Percentiles rank a stretch among this genome's conserved stretches.
Evolutionary conservation across 306 rosid species (phyloP).

Genomic region (Trifolium fragiferum): DNA sequence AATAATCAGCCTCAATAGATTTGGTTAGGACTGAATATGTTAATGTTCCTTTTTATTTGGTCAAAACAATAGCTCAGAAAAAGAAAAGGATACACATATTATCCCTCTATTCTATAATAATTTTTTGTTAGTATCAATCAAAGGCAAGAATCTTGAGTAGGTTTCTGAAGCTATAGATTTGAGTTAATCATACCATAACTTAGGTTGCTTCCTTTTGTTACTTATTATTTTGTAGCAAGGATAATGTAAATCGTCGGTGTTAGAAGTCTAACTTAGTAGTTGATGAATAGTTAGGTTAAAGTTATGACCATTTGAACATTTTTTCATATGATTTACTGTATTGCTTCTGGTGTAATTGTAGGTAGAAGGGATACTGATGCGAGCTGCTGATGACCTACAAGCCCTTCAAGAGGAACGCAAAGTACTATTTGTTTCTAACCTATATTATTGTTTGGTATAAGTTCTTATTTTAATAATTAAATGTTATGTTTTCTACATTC

Average conservation of each 20-base stretch:
- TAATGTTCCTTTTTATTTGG: not conserved
- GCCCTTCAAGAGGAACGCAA: slow-evolving; percentile 86
- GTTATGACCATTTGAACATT: not conserved
- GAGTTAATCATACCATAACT: slow-evolving; percentile 6
- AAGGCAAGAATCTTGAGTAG: slow-evolving; percentile 15
- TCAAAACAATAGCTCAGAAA: not conserved
- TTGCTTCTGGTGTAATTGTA: slow-evolving; percentile 39
- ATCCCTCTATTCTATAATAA: not conserved
- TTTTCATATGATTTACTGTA: slow-evolving; percentile 14
- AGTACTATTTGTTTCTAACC: slow-evolving; percentile 38
- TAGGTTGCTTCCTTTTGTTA: not conserved
- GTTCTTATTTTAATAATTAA: slow-evolving; percentile 13
- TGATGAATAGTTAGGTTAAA: too few species aligned
- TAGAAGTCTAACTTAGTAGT: too few species aligned
- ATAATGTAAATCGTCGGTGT: too few species aligned
- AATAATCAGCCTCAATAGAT: not conserved
- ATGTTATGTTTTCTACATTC: slow-evolving; percentile 41
- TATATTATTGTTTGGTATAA: not conserved
- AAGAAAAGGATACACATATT: not conserved
- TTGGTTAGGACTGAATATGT: not conserved
- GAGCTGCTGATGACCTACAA: slow-evolving; percentile 77
- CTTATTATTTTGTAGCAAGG: slow-evolving; percentile 13
- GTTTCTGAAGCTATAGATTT: slow-evolving; percentile 28
- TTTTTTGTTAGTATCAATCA: not conserved
- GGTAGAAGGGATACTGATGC: slow-evolving; percentile 87